Base-by-base conservation (phyloP, 2,329 filamentous ascomycete genomes). In the Fusarium duplospermum region DNA sequence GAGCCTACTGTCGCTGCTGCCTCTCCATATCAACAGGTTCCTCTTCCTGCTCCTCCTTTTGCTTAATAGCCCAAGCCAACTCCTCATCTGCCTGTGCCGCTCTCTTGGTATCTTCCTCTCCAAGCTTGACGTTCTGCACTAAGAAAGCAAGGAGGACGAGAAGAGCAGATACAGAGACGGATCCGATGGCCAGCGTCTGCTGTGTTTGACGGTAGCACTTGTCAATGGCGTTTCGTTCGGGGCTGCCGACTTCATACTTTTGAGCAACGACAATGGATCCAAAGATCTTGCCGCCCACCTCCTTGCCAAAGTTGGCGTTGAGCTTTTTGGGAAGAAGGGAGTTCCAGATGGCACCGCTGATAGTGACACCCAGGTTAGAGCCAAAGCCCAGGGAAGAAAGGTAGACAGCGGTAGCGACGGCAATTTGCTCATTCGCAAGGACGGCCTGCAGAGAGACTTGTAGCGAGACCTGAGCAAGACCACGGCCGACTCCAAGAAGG, bases 291-390 rank as follows among this genome's bases (percentile, higher is more conserved):
- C 66, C 50, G 0, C 72, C 72, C 3, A 63, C 45, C 0, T 65
- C 63, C 1, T 50, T 36, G 1, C 67, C 70, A 8, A 75, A 75
- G 6, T 74, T 33, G 0, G 62, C 36, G 1, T 60, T 42, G 1
- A 75, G 70, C 0, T 76, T 76, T 0, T 62, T 45, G 0, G 73
- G 73, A 2, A 75, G 64, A 0, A 75, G 50, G 0, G 73, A 76
- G 45, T 75, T 75, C 73, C 73, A 75, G 1, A 75, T 73, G 2
- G 70, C 73, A 0, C 73, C 73, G 1, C 73, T 75, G 20, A 75
- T 56, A 0, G 73, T 75, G 0, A 64, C 61, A 1, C 73, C 73
- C 0, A 75, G 62, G 13, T 75, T 75, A 4, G 73, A 75, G 4
- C 73, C 73, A 1, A 75, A 69, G 0, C 73, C 73, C 0, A 76